Conservation (phyloP, 805 yeast genomes). For the Kuraishia cidri region DNA sequence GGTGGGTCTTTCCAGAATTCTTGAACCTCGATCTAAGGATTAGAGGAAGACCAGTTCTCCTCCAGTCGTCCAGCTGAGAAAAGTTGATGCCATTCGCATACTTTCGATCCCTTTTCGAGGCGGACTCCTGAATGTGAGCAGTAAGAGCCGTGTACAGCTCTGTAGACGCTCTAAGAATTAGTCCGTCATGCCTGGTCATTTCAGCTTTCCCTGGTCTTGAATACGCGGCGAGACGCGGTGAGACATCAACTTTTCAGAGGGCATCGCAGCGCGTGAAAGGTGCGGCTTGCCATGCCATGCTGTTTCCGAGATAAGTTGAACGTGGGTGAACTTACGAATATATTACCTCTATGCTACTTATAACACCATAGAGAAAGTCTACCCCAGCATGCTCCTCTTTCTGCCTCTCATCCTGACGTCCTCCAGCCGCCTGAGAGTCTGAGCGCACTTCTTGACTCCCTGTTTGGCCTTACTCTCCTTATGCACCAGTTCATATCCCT, state of each 20-base stretch:
- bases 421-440: conserved; percentile 56
- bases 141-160: conserved; percentile 19
- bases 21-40: too few species aligned
- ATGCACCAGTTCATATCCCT: conserved; percentile 50
- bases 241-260: too few species aligned
- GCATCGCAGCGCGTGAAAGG: too few species aligned
- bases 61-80: conserved; percentile 29
- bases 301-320: too few species aligned
- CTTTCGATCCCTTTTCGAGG: conserved; percentile 7
- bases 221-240: too few species aligned
- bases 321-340: too few species aligned
- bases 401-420: conserved; percentile 90
- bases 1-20: conserved; percentile 3
- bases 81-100: conserved; percentile 15
- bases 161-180: background rate
- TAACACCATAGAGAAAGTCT: too few species aligned
- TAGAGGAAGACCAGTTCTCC: conserved; percentile 21
- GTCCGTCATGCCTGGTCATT: background rate
- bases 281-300: too few species aligned
- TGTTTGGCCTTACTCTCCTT: conserved; percentile 18
- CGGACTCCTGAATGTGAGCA: conserved; percentile 15
- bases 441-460: conserved; percentile 34
- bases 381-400: conserved; percentile 91
- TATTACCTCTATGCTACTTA: too few species aligned
- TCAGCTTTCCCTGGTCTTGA: background rate